Evolutionary conservation across 2,329 filamentous ascomycete species (phyloP), one percentile per base, ranked within the genome.

Genomic region (Magnaporthiopsis rhizophila): DNA sequence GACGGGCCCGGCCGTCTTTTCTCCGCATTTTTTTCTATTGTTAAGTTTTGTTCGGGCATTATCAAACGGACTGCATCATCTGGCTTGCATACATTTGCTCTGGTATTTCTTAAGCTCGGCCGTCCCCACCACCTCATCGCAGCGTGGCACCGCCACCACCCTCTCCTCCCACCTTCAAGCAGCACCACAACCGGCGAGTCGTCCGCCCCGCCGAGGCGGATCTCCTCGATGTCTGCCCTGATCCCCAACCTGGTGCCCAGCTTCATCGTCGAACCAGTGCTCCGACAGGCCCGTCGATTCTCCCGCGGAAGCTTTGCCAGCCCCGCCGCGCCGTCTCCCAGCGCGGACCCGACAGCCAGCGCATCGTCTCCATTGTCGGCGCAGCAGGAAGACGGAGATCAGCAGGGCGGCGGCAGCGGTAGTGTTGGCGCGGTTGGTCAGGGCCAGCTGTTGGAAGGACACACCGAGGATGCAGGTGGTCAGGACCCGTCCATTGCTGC

Each of bases 251-350:
- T 86, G 81, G 85, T 89, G 64, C 83, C 85, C 71, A 83, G 87
- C 66, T 87, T 87, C 72, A 77, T 88, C 69, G 86, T 88, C 74
- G 87, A 87, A 67, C 86, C 86, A 65, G 85, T 88, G 70, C 76
- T 88, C 69, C 84, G 86, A 73, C 86, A 88, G 75, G 86, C 86
- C 70, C 84, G 85, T 67, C 84, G 85, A 67, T 83, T 89, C 71
- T 88, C 86, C 53, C 62, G 62, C 50, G 69, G 72, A 61, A 72
- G 72, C 63, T 72, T 75, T 66, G 69, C 72, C 38, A 12, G 21
- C 60, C 13, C 60, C 60, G 60, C 36, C 9, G 11, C 45, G 18
- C 45, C 45, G 45, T 1, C 45, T n/a, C 45, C 45, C 21, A 6
- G 45, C 45, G 38, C 38, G 38, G 38, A 21, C 15, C 21, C 15